Evolutionary conservation across 441 rosid genomes (phyloP).

Genomic region (Corymbia citriodora): DNA sequence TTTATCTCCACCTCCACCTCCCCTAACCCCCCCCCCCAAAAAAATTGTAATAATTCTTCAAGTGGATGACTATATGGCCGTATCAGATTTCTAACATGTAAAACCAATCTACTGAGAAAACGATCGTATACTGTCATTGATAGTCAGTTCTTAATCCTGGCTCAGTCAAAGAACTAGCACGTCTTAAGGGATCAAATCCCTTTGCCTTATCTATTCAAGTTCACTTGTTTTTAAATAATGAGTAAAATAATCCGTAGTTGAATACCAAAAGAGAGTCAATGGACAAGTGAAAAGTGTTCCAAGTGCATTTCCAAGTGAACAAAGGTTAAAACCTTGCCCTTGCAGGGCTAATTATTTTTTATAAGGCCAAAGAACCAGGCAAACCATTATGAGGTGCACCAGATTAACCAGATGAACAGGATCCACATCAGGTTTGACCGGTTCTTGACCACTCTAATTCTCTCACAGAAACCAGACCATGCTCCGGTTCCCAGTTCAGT

Average conservation of each 20-base stretch:
- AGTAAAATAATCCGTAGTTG: not conserved
- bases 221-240: not conserved
- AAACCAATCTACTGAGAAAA: not conserved
- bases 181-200: not conserved
- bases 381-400: not conserved
- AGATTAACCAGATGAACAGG: not conserved
- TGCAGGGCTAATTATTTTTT: not conserved
- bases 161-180: not conserved
- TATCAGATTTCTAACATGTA: not conserved
- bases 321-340: not conserved
- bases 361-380: not conserved
- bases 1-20: not conserved
- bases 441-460: not conserved
- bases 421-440: not conserved
- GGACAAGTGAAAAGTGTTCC: not conserved
- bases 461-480: not conserved
- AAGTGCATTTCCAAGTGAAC: not conserved
- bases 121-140: not conserved
- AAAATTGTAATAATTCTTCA: not conserved
- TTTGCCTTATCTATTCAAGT: not conserved
- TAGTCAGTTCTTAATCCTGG: not conserved
- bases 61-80: not conserved
- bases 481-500: not conserved
- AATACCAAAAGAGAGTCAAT: not conserved
- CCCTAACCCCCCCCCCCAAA: no score